Evolutionary conservation across 495 filamentous ascomycete species (phyloP), one percentile per base, ranked within the genome.

Genomic region (Xylaria venustula): DNA sequence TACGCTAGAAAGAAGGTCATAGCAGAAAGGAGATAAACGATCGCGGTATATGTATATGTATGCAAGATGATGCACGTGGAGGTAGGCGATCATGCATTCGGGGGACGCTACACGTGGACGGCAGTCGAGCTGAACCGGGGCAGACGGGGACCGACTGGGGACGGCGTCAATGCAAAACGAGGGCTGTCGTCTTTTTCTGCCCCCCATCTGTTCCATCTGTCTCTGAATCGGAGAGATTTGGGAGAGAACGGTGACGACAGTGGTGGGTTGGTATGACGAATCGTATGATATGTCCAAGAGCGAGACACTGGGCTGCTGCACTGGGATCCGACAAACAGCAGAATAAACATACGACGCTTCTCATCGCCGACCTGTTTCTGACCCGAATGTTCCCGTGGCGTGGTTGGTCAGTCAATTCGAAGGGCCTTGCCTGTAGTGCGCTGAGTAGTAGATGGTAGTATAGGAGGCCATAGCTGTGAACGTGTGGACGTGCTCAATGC

Each of bases 51-150:
- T 45, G 42, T 45, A 20, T 6, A 45, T 22, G 11, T 45, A 57
- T 57, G 54, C 54, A 47, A 48, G 54, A 57, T 57, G 54, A 23
- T 48, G 54, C 41, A 57, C 19, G 54, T 4, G 14, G 15, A 19
- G 20, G 41, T 48, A 37, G 44, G 53, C 40, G 53, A 44, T 34
- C 51, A 30, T 55, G 53, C 53, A 45, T 17, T 34, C 11, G 36
- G 44, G n/a, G n/a, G n/a, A n/a, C n/a, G n/a, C n/a, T n/a, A n/a
- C n/a, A n/a, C 44, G 44, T 19, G n/a, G 30, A 40, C 37, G 37
- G 22, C 14, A 30, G 46, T 48, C 6, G 15, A 54, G 34, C 51
- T 42, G 51, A 23, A 23, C 40, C 40, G 26, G 40, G 23, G n/a
- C n/a, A n/a, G n/a, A n/a, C n/a, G n/a, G n/a, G n/a, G n/a, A n/a